Conservation (phyloP, 768 basidiomycete species). For the Vishniacozyma victoriae region DNA sequence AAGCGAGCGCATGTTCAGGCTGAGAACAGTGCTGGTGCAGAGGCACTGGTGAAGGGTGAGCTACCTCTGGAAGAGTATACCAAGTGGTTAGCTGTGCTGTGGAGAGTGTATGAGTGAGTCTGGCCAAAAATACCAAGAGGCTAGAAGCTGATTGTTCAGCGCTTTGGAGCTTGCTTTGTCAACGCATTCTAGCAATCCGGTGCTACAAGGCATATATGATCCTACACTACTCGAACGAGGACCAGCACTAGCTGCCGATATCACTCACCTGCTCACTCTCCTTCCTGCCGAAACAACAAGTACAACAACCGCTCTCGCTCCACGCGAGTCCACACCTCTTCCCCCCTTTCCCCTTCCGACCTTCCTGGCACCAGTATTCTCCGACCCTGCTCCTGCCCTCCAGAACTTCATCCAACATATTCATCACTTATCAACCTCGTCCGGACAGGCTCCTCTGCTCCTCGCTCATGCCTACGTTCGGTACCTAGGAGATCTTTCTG, state of each 20-base stretch:
- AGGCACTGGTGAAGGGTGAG: constrained; percentile 57
- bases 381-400: constrained; percentile 53
- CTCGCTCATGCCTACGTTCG: constrained; percentile 77
- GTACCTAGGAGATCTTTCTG: constrained; percentile 73
- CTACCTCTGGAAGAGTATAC: constrained; percentile 63
- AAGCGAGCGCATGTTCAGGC: constrained; percentile 56
- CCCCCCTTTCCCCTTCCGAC: constrained; percentile 47
- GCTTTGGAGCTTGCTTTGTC: constrained; percentile 38
- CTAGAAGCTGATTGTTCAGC: constrained; percentile 14
- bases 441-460: constrained; percentile 53
- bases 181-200: constrained; percentile 57
- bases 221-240: constrained; percentile 63
- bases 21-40: constrained; percentile 57
- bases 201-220: constrained; percentile 65
- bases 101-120: constrained; percentile 72
- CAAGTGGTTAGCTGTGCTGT: constrained; percentile 68
- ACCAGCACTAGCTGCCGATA: constrained; percentile 60
- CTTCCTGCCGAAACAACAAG: constrained; percentile 46
- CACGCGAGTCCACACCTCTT: constrained; percentile 10
- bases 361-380: constrained; percentile 52
- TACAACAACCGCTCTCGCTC: background rate
- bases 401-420: constrained; percentile 57
- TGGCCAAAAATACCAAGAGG: background rate
- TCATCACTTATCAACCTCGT: constrained; percentile 47
- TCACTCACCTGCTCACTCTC: constrained; percentile 57